phyloP scores from a whole-genome alignment of 306 rosid genomes.

The Cucumis melo region DNA sequence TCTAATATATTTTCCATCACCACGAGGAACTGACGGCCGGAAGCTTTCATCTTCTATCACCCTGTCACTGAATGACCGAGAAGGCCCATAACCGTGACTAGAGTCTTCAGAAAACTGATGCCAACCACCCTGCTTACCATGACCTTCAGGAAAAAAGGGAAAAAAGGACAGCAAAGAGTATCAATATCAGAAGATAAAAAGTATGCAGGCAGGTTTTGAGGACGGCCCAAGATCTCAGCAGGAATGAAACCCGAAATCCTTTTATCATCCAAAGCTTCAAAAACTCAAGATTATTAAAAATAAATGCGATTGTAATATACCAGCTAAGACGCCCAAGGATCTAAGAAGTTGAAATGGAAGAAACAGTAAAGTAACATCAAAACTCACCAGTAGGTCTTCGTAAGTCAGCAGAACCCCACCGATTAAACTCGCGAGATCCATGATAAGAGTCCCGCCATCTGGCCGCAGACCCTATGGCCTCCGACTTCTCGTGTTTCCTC shows the following conservation, averaged over 20 bases:
- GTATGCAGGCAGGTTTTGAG: conserved; percentile 3
- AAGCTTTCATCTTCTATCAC: conserved; percentile 51
- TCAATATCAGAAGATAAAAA: conserved; percentile 27
- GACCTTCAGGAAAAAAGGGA: conserved; percentile 50
- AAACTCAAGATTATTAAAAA: background rate
- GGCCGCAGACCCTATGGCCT: conserved; percentile 54
- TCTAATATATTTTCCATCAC: conserved; percentile 68
- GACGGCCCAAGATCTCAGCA: background rate
- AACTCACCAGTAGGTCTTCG: conserved; percentile 74
- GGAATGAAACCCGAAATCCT: background rate
- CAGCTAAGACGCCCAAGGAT: background rate
- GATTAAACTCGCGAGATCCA: conserved; percentile 52
- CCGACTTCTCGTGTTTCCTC: conserved; percentile 98
- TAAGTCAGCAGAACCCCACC: conserved; percentile 71
- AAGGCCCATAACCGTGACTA: conserved; percentile 55
- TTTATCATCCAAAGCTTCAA: background rate
- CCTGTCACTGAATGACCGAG: conserved; percentile 58
- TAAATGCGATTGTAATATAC: background rate
- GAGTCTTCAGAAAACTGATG: conserved; percentile 69
- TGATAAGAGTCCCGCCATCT: conserved; percentile 93
- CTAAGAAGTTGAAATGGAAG: background rate
- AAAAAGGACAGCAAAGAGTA: conserved; percentile 19
- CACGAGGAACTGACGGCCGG: conserved; percentile 42
- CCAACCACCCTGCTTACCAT: conserved; percentile 94
- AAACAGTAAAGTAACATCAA: background rate